Conservation (phyloP, 2,329 filamentous ascomycete species). For the Xylariaceae sp. region DNA sequence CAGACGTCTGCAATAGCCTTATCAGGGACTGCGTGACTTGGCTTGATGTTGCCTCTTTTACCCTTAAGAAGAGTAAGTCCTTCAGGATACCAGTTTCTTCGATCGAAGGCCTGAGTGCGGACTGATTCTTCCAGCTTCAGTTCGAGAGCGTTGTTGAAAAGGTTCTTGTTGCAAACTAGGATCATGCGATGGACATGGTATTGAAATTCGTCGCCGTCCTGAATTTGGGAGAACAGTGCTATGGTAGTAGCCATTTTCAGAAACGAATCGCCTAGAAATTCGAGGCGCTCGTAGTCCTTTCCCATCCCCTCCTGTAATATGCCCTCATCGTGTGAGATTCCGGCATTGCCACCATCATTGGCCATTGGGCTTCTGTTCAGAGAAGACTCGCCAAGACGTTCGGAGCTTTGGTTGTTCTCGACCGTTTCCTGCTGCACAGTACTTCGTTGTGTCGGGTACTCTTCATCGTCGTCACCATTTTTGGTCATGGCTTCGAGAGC, state of each 20-base stretch:
- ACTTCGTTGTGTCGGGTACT: conserved; percentile 60
- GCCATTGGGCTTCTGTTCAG: conserved; percentile 53
- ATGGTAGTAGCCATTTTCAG: conserved; percentile 95
- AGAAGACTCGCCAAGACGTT: conserved; percentile 60
- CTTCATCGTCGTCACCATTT: conserved; percentile 77
- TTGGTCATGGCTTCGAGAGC: conserved; percentile 91
- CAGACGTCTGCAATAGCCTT: conserved; percentile 94
- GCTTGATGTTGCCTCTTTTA: conserved; percentile 51
- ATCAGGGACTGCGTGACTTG: conserved; percentile 66
- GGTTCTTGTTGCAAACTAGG: conserved; percentile 84
- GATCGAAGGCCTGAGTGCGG: conserved; percentile 74
- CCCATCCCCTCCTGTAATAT: conserved; percentile 48
- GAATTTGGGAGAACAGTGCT: conserved; percentile 70
- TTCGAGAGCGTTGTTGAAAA: conserved; percentile 70
- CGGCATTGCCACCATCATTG: conserved; percentile 82
- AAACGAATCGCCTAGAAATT: conserved; percentile 90
- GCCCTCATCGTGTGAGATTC: conserved; percentile 57
- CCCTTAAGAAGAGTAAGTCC: conserved; percentile 68
- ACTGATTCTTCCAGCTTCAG: conserved; percentile 67
- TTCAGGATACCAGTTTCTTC: conserved; percentile 84
- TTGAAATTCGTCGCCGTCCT: conserved; percentile 74
- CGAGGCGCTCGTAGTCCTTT: conserved; percentile 88
- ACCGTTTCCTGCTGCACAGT: conserved; percentile 69
- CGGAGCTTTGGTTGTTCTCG: conserved; percentile 87
- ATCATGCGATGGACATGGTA: conserved; percentile 89